Base-by-base conservation (phyloP, 2,329 filamentous ascomycete species). In the Hymenoscyphus linearis region DNA sequence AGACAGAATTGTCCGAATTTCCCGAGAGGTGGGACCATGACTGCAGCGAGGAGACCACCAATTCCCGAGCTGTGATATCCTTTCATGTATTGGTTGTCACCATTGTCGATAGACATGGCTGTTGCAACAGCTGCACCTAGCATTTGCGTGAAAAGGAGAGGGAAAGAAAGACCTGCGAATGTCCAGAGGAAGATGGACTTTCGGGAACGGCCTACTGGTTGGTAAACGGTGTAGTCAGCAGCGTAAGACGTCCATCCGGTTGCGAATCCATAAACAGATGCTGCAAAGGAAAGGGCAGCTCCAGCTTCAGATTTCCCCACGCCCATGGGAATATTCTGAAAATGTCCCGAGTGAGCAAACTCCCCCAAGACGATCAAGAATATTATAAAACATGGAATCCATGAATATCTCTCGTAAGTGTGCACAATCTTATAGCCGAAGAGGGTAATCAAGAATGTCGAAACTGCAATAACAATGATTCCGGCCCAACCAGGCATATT, bases 151-250 rank as follows among this genome's bases (percentile, higher is more conserved):
- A 93, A 92, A 63, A 89, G 77, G 1, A 93, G 82, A 1, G 89
- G 86, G 65, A 90, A 75, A 65, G 89, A 82, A 14, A 95, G 78
- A 10, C 90, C 90, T 26, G 77, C 71, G 73, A 86, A 90, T 34
- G 89, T 89, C 71, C 85, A 85, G 62, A 83, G 68, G 74, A 93
- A 93, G 63, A 92, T 79, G 63, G 85, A 85, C 50, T 72, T 73
- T 25, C 84, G 80, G 34, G 82, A 82, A 47, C 85, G 84, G 26
- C 75, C 79, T 2, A 79, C 77, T 0, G 89, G 88, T 68, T 92
- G 89, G 74, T 93, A 93, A 57, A 91, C 88, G 25, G 88, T 91
- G 73, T 92, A 93, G 71, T 93, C 90, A 9, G 88, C 86, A 0
- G 89, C 88, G 62, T 87, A 89, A 6, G 82, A 82, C 1, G 87